Conservation (phyloP, 805 yeast genomes). For the Wickerhamomyces bovis region DNA sequence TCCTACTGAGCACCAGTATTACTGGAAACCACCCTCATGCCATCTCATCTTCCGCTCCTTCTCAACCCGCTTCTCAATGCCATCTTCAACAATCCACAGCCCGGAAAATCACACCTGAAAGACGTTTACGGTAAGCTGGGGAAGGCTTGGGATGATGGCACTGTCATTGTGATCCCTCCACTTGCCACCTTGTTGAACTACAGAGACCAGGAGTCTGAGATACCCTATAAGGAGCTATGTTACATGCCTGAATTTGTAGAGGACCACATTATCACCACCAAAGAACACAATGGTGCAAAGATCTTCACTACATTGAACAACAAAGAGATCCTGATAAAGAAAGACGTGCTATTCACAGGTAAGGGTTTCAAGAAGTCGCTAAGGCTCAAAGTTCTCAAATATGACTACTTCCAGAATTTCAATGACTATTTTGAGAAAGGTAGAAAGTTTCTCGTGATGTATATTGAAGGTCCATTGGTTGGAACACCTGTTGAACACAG, state of each 20-base stretch:
- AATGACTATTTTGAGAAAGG: conserved; percentile 56
- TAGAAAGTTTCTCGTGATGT: conserved; percentile 47
- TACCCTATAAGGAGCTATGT: conserved; percentile 45
- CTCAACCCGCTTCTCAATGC: conserved; percentile 60
- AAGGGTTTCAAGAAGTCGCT: conserved; percentile 49
- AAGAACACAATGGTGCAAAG: conserved; percentile 27
- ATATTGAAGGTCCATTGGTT: conserved; percentile 49
- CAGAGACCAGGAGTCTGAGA: conserved; percentile 32
- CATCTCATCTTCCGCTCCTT: conserved; percentile 45
- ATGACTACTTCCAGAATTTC: conserved; percentile 43
- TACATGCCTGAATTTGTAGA: conserved; percentile 53
- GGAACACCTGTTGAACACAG: conserved; percentile 28
- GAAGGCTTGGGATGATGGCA: conserved; percentile 30
- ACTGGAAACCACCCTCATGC: conserved; percentile 14
- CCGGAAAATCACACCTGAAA: conserved; percentile 39
- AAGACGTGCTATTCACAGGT: conserved; percentile 47
- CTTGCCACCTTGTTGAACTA: conserved; percentile 37
- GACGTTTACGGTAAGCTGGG: conserved; percentile 39
- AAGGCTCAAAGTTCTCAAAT: conserved; percentile 36
- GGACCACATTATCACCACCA: conserved; percentile 50
- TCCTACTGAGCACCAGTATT: not conserved
- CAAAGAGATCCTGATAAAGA: conserved; percentile 48
- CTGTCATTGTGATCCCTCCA: conserved; percentile 64
- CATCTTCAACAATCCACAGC: conserved; percentile 59
- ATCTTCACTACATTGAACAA: conserved; percentile 50